A percentile compares a stretch with the other conserved stretches of the same genome.
Evolutionary conservation across 805 yeast species (phyloP).

Genomic region (Zygoascus ofunaensis): DNA sequence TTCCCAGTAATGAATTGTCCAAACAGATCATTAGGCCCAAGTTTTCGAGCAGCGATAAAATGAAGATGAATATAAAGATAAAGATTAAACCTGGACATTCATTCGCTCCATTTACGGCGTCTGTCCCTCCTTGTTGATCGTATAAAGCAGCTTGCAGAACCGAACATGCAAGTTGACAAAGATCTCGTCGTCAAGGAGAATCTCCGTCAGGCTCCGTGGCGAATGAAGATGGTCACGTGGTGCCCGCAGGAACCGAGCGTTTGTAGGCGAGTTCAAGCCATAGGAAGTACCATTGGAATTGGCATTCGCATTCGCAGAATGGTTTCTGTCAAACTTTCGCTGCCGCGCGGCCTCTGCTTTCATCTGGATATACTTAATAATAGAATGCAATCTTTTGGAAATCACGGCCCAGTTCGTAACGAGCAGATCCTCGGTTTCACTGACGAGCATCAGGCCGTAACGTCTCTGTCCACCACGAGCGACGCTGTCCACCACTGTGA

Average conservation of each 20-base stretch:
- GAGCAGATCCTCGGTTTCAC: slow-evolving; percentile 17
- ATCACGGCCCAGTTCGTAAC: slow-evolving; percentile 16
- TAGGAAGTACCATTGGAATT: no score
- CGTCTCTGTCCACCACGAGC: slow-evolving; percentile 20
- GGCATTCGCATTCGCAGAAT: neutral
- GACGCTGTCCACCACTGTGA: slow-evolving; percentile 18
- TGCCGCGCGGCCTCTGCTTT: slow-evolving; percentile 9
- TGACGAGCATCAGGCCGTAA: slow-evolving; percentile 20
- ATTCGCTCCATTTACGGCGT: no score
- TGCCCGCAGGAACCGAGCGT: slow-evolving; percentile 10
- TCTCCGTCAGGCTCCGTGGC: slow-evolving; percentile 11
- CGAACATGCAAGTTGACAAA: slow-evolving; percentile 15
- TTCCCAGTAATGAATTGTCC: no score
- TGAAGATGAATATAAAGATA: no score
- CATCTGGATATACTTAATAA: slow-evolving; percentile 14
- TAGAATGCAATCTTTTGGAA: slow-evolving; percentile 14
- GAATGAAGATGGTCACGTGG: slow-evolving; percentile 11
- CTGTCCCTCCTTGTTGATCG: no score
- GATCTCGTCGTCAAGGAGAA: slow-evolving; percentile 15
- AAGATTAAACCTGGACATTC: no score
- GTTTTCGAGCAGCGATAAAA: no score
- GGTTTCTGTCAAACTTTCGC: neutral
- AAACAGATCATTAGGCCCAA: no score
- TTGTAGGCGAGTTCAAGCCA: neutral
- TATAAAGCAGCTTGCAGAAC: slow-evolving; percentile 2